Evolutionary conservation across 202 grass and related monocot species (phyloP).

Genomic region (Digitaria exilis): DNA sequence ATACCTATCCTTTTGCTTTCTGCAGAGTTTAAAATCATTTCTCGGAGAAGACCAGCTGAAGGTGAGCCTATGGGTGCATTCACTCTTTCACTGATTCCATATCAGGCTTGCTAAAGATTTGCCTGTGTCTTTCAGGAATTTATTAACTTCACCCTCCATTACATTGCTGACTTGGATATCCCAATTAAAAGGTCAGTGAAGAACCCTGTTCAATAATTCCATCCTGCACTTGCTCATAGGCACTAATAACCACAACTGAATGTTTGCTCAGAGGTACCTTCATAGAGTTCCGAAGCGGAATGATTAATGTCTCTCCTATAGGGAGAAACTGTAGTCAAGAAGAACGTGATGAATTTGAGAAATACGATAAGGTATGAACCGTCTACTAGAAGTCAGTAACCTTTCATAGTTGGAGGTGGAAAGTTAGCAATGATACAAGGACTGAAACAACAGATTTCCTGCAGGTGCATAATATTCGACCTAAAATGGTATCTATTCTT

Average conservation of each 20-base stretch:
- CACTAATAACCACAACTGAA: conserved; percentile 2
- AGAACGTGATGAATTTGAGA: conserved; percentile 94
- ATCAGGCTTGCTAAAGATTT: conserved; percentile 19
- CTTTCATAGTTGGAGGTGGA: neutral
- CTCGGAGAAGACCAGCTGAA: conserved; percentile 84
- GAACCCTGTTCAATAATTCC: neutral
- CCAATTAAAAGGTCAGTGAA: conserved; percentile 85
- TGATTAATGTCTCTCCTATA: conserved; percentile 98
- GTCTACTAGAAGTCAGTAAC: conserved; percentile 6
- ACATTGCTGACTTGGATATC: conserved; percentile 93
- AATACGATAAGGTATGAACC: conserved; percentile 77
- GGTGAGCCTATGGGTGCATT: conserved; percentile 43
- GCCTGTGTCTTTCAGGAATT: conserved; percentile 61
- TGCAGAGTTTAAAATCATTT: conserved; percentile 86
- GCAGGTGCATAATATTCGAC: conserved; percentile 86
- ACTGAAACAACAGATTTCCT: conserved; percentile 13
- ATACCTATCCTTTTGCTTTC: conserved; percentile 26
- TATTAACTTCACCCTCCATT: conserved; percentile 98
- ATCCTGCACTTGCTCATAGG: neutral
- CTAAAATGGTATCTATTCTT: conserved; percentile 91
- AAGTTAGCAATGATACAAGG: neutral
- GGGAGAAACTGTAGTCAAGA: conserved; percentile 94
- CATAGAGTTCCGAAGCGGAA: conserved; percentile 89
- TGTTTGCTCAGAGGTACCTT: conserved; percentile 85
- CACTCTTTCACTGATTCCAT: neutral